A percentile compares a stretch with the other conserved stretches of the same genome.
phyloP scores from a whole-genome alignment of 768 basidiomycete species.

The Mycena olivaceomarginata region DNA sequence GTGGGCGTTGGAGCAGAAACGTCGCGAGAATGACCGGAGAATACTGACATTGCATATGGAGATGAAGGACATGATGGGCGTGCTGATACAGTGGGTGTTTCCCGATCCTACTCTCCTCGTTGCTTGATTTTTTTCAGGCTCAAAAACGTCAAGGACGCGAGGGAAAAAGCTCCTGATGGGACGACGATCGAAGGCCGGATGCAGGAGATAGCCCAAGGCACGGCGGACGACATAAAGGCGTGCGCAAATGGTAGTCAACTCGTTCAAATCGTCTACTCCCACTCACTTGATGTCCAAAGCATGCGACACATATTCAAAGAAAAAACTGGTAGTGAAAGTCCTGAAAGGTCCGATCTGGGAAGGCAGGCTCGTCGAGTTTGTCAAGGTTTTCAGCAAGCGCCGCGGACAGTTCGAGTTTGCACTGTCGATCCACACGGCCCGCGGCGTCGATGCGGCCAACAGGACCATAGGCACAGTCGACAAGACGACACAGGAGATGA shows the following conservation, averaged over 20 bases:
- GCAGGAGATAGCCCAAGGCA: slow-evolving; percentile 48
- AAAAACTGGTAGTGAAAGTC: slow-evolving; percentile 50
- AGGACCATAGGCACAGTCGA: too few relatives aligned
- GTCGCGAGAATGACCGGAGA: slow-evolving; percentile 62
- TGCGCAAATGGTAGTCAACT: slow-evolving; percentile 57
- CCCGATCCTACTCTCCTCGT: too few relatives aligned
- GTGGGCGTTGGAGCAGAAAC: slow-evolving; percentile 59
- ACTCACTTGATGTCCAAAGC: slow-evolving; percentile 23
- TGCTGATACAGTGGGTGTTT: slow-evolving; percentile 41
- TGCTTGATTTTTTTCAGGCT: slow-evolving; percentile 47
- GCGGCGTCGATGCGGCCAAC: slow-evolving; percentile 44
- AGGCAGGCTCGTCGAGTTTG: slow-evolving; percentile 46
- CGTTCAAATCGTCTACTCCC: slow-evolving; percentile 45
- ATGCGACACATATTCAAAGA: slow-evolving; percentile 29
- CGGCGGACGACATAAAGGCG: slow-evolving; percentile 54
- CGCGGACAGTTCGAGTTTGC: slow-evolving; percentile 52
- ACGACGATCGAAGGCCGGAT: slow-evolving; percentile 56
- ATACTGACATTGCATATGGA: slow-evolving; percentile 58
- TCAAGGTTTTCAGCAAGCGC: slow-evolving; percentile 47
- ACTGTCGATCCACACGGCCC: slow-evolving; percentile 51
- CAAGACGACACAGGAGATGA: slow-evolving; percentile 33
- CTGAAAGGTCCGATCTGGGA: slow-evolving; percentile 56
- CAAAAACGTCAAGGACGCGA: slow-evolving; percentile 51
- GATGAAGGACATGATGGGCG: slow-evolving; percentile 64
- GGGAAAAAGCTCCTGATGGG: slow-evolving; percentile 52